Evolutionary conservation across 768 basidiomycete species (phyloP), one percentile per base, ranked within the genome.

Genomic region (Pulveroboletus frians): DNA sequence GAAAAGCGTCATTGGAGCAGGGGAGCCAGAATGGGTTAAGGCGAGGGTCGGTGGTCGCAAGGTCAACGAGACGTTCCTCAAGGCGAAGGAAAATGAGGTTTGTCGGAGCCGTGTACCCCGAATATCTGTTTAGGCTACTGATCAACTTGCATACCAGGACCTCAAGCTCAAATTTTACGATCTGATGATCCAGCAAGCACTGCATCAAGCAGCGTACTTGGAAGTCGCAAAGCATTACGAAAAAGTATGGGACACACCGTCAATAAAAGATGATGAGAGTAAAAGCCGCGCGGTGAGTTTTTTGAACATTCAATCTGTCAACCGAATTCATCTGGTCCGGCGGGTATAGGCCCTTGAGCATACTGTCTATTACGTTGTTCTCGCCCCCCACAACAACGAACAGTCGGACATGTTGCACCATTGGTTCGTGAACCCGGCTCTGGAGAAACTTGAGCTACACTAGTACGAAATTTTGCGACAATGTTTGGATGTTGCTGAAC

Each of bases 321-420:
- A 26, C 27, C 27, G 29, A 51, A 30, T 31, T 39, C 39, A 30
- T 49, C 32, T 55, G 35, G 52, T 35, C 32, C 40, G 26, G 21
- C 14, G 41, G 34, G 47, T 20, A 51, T 55, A 96, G 90, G 91
- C 92, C 23, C 77, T 98, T 14, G 92, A 96, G 63, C 89, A 93
- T 66, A 93, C 98, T 49, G 85, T 94, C 39, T 94, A 91, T 70
- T 98, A 94, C 61, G 79, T 97, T 47, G 83, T 96, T 21, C 84
- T 98, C 40, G 89, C 95, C 1, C 85, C 93, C 3, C 88, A 98
- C 66, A 88, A 86, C 66, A 98, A 99, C 64, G 95, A 97, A 68
- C 96, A 99, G 68, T 91, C 87, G 3, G 93, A 98, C 65, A 93
- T 98, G 86, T 72, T 99, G 39, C 84, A 97, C 65, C 88, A 90